Conservation (phyloP, 2,329 filamentous ascomycete genomes). For the Escovopsis sp. region DNA sequence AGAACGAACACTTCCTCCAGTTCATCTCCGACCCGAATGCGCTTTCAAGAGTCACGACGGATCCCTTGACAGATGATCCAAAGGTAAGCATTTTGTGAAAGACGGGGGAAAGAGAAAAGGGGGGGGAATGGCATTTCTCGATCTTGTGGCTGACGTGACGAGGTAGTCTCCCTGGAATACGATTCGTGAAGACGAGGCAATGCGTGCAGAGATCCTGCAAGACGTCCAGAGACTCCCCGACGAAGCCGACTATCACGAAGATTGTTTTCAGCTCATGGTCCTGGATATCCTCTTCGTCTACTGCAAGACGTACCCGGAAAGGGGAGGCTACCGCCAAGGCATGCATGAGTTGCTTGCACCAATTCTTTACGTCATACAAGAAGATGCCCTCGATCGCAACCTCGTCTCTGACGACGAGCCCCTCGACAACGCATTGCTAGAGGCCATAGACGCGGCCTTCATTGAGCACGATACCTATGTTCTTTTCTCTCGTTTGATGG, state of each 20-base stretch:
- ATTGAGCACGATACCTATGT: slow-evolving; percentile 86
- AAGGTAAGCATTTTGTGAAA: slow-evolving; percentile 30
- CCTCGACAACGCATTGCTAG: slow-evolving; percentile 40
- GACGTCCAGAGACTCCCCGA: slow-evolving; percentile 92
- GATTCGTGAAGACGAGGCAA: slow-evolving; percentile 68
- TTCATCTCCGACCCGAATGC: slow-evolving; percentile 77
- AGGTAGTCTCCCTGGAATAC: slow-evolving; percentile 75
- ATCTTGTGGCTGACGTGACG: slow-evolving; percentile 6
- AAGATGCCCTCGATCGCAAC: slow-evolving; percentile 55
- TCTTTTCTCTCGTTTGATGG: slow-evolving; percentile 78
- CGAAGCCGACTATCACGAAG: slow-evolving; percentile 75
- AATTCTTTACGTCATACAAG: slow-evolving; percentile 68
- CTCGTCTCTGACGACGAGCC: slow-evolving; percentile 18
- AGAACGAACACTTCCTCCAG: slow-evolving; percentile 61
- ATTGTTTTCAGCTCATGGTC: slow-evolving; percentile 63
- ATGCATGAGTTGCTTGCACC: slow-evolving; percentile 96
- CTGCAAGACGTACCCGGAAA: slow-evolving; percentile 76
- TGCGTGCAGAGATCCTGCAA: slow-evolving; percentile 80
- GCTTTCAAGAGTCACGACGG: slow-evolving; percentile 51
- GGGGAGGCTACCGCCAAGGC: slow-evolving; percentile 87
- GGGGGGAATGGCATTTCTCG: not conserved
- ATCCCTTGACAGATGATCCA: slow-evolving; percentile 74
- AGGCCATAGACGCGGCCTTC: slow-evolving; percentile 55
- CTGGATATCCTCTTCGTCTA: slow-evolving; percentile 87
- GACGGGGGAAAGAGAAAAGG: no score